Evolutionary conservation across 768 basidiomycete species (phyloP), one percentile per base, ranked within the genome.

Genomic region (Rhodocollybia butyracea): DNA sequence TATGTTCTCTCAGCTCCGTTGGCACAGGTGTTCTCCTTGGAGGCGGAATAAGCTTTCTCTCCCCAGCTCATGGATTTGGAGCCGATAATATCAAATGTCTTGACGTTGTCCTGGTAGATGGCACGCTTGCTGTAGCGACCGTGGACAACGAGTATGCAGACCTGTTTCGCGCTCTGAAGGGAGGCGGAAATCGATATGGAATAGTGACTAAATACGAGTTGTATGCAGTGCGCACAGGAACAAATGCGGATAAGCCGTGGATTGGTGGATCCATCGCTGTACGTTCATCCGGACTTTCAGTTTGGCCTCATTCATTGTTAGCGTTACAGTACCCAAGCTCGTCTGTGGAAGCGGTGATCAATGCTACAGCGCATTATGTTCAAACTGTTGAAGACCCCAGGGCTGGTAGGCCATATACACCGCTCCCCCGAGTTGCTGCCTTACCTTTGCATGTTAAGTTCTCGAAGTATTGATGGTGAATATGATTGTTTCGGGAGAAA

Each of bases 21-120:
- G 76, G 75, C n/a, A 73, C 73, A 1, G 77, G 76, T 3, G 62
- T 77, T 22, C 71, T 78, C 19, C 68, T 77, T 17, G 77, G 77
- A 12, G 76, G 77, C 7, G 77, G 77, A 13, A 57, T 76, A 3
- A 76, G 70, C 51, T 77, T 68, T 59, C 63, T 78, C 1, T 68
- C 73, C 30, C 67, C 72, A 3, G 67, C 71, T 52, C 59, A 71
- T 53, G 77, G 77, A 22, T 77, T 68, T 61, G 73, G 72, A 10
- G 65, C 72, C 2, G 76, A 77, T 59, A 61, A 62, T 6, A 67
- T 68, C 53, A 68, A 67, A 36, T 72, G 71, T 43, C 58, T 73
- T 12, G 77, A 78, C 51, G 73, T 78, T 8, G 76, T 78, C 15
- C 66, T 77, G 6, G 73, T 73, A 2, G 69, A 64, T 29, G 77